Percentiles rank a stretch among this genome's conserved stretches.
phyloP scores from a whole-genome alignment of 768 basidiomycete genomes.

The Astraeus odoratus region DNA sequence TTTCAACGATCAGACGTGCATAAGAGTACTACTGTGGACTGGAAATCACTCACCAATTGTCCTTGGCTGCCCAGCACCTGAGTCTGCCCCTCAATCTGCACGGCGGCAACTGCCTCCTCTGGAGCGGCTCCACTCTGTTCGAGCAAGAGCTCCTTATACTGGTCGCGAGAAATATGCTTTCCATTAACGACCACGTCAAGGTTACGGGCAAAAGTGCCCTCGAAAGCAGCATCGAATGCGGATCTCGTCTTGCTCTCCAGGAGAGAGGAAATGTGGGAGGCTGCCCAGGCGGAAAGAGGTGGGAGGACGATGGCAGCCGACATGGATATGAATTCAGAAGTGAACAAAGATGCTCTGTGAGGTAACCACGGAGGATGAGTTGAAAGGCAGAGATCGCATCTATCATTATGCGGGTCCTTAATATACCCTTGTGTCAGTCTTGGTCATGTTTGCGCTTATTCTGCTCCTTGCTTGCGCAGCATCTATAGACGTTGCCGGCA shows the following conservation, averaged over 20 bases:
- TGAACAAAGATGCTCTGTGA: background rate
- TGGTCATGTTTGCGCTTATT: no score
- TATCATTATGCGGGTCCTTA: no score
- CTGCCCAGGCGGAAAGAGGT: slow-evolving; percentile 36
- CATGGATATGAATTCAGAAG: slow-evolving; percentile 17
- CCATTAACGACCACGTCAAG: slow-evolving; percentile 38
- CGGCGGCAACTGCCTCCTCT: slow-evolving; percentile 10
- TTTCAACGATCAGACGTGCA: no score
- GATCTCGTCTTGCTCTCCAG: slow-evolving; percentile 31
- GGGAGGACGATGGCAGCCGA: slow-evolving; percentile 30
- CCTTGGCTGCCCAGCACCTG: slow-evolving; percentile 22
- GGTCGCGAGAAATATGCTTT: slow-evolving; percentile 28
- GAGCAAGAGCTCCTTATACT: slow-evolving; percentile 34
- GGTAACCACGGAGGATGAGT: background rate
- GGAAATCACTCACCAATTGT: slow-evolving; percentile 16
- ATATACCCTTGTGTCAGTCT: no score
- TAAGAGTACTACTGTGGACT: no score
- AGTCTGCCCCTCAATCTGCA: slow-evolving; percentile 21
- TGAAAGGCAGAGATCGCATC: background rate
- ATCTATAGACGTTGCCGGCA: no score
- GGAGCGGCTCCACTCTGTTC: slow-evolving; percentile 18
- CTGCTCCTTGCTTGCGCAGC: no score
- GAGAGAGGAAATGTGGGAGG: slow-evolving; percentile 32
- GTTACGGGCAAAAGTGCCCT: slow-evolving; percentile 32
- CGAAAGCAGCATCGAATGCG: slow-evolving; percentile 33